A percentile compares a stretch with the other conserved stretches of the same genome.
Conservation (phyloP, 2,329 filamentous ascomycete genomes). For the Capronia coronata region DNA sequence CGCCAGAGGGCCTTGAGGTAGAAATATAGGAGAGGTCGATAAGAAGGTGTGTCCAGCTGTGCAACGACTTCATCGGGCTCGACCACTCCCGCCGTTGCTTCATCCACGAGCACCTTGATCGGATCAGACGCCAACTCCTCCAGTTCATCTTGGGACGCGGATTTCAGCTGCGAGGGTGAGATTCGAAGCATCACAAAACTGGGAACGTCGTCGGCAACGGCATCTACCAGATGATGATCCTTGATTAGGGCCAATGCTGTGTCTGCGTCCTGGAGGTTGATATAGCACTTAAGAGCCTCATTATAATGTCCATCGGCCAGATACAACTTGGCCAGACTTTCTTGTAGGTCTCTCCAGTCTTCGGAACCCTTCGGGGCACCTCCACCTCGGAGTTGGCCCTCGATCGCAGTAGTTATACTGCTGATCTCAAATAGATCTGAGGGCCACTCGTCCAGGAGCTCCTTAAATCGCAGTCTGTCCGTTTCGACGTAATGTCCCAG, state of each 20-base stretch:
- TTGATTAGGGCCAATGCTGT: constrained; percentile 78
- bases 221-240: constrained; percentile 83
- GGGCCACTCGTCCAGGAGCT: constrained; percentile 76
- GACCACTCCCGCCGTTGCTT: constrained; percentile 83
- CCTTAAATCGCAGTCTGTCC: constrained; percentile 67
- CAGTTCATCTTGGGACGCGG: constrained; percentile 62
- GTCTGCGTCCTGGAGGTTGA: constrained; percentile 85
- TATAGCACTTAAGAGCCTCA: constrained; percentile 83
- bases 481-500: constrained; percentile 79
- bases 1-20: constrained; percentile 84
- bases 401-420: constrained; percentile 68
- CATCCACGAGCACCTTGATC: constrained; percentile 77
- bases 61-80: constrained; percentile 68
- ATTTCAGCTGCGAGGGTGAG: constrained; percentile 59
- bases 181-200: constrained; percentile 85
- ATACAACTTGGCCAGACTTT: constrained; percentile 75
- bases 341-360: constrained; percentile 87
- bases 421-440: constrained; percentile 74
- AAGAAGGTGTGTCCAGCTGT: constrained; percentile 63
- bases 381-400: constrained; percentile 71
- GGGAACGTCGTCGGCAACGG: constrained; percentile 81
- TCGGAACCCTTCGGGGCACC: constrained; percentile 65
- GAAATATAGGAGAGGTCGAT: constrained; percentile 77
- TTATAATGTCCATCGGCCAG: constrained; percentile 72
- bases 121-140: constrained; percentile 76